Evolutionary conservation across 1,284 basidiomycete genomes (phyloP).

Genomic region (Ceratobasidium sp.): DNA sequence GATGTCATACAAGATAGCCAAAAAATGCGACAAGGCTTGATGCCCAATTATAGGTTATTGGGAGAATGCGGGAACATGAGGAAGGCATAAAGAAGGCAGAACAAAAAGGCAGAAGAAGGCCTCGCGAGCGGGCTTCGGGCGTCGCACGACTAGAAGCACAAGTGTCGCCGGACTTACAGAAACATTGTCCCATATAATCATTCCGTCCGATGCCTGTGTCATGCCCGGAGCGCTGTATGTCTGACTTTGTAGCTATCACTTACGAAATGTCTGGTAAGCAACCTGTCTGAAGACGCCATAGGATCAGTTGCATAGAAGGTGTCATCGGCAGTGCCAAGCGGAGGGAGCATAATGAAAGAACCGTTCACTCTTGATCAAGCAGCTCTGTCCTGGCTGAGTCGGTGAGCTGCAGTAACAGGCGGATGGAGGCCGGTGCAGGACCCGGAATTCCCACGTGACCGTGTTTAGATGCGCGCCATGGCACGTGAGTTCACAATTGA

Average conservation of each 20-base stretch:
- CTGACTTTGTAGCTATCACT: too few relatives aligned
- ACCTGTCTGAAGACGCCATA: background rate
- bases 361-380: too few relatives aligned
- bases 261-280: too few relatives aligned
- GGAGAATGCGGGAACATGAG: background rate
- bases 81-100: background rate
- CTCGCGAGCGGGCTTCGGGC: slow-evolving; percentile 28
- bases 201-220: slow-evolving; percentile 21
- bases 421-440: background rate
- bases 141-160: background rate
- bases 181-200: slow-evolving; percentile 13
- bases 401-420: background rate
- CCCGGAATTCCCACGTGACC: background rate
- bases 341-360: too few relatives aligned
- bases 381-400: too few relatives aligned
- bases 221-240: background rate
- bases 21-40: background rate
- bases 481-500: slow-evolving; percentile 1
- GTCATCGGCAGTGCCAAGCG: too few relatives aligned
- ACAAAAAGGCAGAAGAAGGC: background rate
- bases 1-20: slow-evolving; percentile 8
- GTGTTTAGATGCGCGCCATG: slow-evolving; percentile 14
- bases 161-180: slow-evolving; percentile 6
- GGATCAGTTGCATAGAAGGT: too few relatives aligned
- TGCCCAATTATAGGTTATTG: slow-evolving; percentile 4